Base-by-base conservation (phyloP, 257 asterid species). In the Solanum bulbocastanum region DNA sequence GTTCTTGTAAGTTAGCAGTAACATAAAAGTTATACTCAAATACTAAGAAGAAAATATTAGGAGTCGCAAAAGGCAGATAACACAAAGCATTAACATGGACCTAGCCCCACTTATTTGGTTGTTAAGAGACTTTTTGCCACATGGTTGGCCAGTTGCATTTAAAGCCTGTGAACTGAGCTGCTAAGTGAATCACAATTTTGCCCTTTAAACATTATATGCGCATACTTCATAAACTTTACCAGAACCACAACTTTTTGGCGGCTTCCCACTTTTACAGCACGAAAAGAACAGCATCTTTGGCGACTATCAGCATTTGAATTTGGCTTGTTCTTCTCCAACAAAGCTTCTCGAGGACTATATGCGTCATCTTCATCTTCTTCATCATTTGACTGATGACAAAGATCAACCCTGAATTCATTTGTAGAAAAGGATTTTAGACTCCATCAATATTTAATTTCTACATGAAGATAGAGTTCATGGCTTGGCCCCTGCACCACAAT, bases 311-410 rank as follows among this genome's bases (percentile, higher is more conserved):
- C 81, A 25, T 86, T 90, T 68, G 92, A 52, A 87, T 87, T 89
- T 73, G 93, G 90, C 90, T 88, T 90, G 88, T 68, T 87, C 93
- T 95, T 96, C 65, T 94, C 98, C 88, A 97, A 90, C 89, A 97
- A 91, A 25, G 93, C 91, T 90, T 93, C 98, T 66, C 36, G 93
- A 36, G 98, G 91, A 90, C 90, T 89, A 88, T 88, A 91, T 66
- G 87, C 97, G 6, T 95, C 98, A 74, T 97, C 99, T 60, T 97
- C 99, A 69, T 97, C 98, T 12, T 95, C 99, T 27, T 91, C 94
- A 23, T 94, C 99, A 74, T 91, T 92, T 87, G 96, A 87, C 90
- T 95, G 98, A 92, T 97, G 99, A 88, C 98, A 96, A 85, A 97
- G 98, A 91, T 97, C 99, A 85, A 97, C 98, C 99, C 99, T 97